Conservation (phyloP, 2,329 filamentous ascomycete species). For the Cordyceps cicadae region DNA sequence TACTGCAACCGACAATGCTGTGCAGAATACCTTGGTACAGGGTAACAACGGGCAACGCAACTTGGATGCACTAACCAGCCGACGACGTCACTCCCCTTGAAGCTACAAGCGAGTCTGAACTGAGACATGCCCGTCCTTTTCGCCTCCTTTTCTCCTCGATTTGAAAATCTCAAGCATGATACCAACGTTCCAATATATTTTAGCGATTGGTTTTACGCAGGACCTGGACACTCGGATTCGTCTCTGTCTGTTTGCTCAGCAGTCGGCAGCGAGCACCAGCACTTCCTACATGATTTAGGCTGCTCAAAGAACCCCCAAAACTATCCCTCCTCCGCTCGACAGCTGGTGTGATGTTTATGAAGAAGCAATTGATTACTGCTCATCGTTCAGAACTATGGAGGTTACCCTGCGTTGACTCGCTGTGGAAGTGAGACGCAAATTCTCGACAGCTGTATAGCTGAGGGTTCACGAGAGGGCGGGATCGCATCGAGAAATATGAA, state of each 20-base stretch:
- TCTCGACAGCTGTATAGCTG: background rate
- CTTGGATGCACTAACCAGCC: background rate
- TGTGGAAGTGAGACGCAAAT: background rate
- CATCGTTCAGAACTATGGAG: too few species aligned
- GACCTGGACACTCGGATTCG: background rate
- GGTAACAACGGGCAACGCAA: background rate
- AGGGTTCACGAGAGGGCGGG: background rate
- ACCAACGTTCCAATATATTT: background rate
- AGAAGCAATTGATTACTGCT: too few species aligned
- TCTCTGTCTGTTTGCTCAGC: background rate
- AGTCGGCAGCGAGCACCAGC: background rate
- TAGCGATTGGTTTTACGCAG: background rate
- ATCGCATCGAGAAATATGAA: background rate
- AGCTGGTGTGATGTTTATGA: too few species aligned
- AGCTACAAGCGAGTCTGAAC: background rate
- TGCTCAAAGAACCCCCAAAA: slow-evolving; percentile 38
- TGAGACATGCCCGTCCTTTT: background rate
- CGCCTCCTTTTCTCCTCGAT: background rate
- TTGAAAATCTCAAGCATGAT: background rate
- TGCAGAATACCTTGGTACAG: background rate
- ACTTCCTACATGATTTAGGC: slow-evolving; percentile 10
- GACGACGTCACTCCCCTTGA: background rate
- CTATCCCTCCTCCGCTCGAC: slow-evolving; percentile 20
- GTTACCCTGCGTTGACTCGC: too few species aligned
- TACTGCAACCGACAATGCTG: background rate